Percentiles rank a stretch among this genome's conserved stretches.
These are phyloP conservation scores for Hyphodiscus hymeniophilus DNA, from an alignment of 495 filamentous ascomycete genomes.

Conservation along the genomic window DNA sequence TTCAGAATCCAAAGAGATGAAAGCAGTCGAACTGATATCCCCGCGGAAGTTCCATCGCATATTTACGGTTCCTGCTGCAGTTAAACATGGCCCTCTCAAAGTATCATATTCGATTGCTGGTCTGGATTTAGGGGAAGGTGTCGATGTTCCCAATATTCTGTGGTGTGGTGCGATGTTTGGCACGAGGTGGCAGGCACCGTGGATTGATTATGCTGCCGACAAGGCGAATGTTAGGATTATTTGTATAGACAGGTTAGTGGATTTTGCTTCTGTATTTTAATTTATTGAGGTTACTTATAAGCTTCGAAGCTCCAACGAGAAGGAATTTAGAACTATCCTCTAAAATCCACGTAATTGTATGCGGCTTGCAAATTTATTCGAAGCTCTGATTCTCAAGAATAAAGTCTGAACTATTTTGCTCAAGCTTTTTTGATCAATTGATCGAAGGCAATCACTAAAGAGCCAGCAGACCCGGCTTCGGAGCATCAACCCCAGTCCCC, in stretches of 20 bases:
- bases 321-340: no score
- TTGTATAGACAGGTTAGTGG: slow-evolving; percentile 16
- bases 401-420: no score
- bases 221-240: slow-evolving; percentile 15
- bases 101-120: slow-evolving; percentile 19
- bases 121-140: background rate
- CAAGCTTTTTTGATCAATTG: no score
- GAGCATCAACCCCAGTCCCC: slow-evolving; percentile 34
- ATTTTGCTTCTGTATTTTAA: background rate
- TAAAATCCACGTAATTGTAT: no score
- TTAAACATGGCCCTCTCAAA: slow-evolving; percentile 12
- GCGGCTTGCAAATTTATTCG: no score
- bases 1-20: background rate
- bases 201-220: slow-evolving; percentile 7
- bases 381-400: no score
- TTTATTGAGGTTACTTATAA: no score
- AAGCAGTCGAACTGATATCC: slow-evolving; percentile 7
- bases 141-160: slow-evolving; percentile 16
- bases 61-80: slow-evolving; percentile 15
- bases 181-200: slow-evolving; percentile 4
- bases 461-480: slow-evolving; percentile 36
- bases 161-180: slow-evolving; percentile 17
- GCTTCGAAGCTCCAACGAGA: no score
- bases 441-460: no score
- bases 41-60: slow-evolving; percentile 13